Evolutionary conservation across 2,329 filamentous ascomycete genomes (phyloP).

Genomic region (Westerdykella sp.): DNA sequence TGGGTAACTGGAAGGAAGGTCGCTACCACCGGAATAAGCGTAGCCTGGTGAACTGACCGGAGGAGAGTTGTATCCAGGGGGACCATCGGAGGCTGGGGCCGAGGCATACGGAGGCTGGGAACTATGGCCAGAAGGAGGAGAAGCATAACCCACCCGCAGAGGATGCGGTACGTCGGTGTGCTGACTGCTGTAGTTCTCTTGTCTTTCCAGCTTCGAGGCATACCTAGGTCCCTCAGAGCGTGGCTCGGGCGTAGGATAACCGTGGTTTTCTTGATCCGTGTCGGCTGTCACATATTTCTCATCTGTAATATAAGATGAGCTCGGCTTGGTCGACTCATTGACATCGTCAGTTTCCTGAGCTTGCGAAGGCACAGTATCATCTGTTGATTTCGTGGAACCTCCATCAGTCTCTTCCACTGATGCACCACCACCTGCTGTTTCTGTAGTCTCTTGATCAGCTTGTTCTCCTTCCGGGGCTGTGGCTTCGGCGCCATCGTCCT

Average conservation of each 20-base stretch:
- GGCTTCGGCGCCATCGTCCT: no score
- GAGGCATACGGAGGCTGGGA: no score
- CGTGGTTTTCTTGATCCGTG: neutral
- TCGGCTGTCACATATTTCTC: neutral
- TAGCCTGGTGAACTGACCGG: no score
- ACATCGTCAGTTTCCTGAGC: neutral
- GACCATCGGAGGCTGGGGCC: no score
- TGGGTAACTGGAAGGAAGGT: no score
- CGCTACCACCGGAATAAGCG: no score
- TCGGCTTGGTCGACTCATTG: neutral
- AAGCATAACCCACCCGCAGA: no score
- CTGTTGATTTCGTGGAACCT: neutral
- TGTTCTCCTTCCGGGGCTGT: no score
- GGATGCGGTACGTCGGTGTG: neutral
- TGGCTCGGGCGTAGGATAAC: neutral
- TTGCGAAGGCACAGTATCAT: neutral
- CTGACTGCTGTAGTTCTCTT: slow-evolving; percentile 1
- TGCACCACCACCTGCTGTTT: neutral
- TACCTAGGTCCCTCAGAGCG: neutral
- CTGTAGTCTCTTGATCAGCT: neutral
- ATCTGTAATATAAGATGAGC: neutral
- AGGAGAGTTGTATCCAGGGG: no score
- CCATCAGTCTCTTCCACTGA: neutral
- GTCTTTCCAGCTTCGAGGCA: neutral
- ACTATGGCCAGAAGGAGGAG: no score